Evolutionary conservation across 1,284 basidiomycete genomes (phyloP).

Genomic region (Moniliella sp.): DNA sequence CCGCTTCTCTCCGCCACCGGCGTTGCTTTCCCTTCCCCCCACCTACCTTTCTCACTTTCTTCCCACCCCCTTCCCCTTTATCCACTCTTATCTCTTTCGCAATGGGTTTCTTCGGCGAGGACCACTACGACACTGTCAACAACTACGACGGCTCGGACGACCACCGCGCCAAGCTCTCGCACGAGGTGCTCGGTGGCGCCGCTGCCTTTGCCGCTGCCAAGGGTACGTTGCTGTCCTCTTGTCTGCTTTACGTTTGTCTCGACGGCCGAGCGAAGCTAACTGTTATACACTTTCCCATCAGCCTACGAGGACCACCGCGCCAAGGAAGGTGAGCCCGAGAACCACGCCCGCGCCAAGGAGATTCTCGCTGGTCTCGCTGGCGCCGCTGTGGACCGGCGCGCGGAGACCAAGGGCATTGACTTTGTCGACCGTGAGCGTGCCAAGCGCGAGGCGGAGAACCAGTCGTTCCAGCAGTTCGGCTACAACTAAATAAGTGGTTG

Average conservation of each 20-base stretch:
- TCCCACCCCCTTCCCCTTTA: too few relatives aligned
- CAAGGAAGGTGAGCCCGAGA: slow-evolving; percentile 27
- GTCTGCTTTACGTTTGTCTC: too few relatives aligned
- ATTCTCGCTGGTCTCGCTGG: slow-evolving; percentile 34
- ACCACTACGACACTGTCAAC: slow-evolving; percentile 1
- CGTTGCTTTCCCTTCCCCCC: too few relatives aligned
- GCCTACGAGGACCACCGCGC: slow-evolving; percentile 40
- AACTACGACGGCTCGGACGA: slow-evolving; percentile 1
- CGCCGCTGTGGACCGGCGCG: slow-evolving; percentile 21
- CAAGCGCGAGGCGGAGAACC: slow-evolving; percentile 37
- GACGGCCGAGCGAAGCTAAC: too few relatives aligned
- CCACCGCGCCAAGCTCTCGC: slow-evolving; percentile 36
- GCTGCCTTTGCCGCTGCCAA: slow-evolving; percentile 38
- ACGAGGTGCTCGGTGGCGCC: slow-evolving; percentile 43
- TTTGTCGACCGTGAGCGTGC: slow-evolving; percentile 38
- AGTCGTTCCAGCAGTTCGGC: too few relatives aligned
- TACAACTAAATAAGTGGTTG: too few relatives aligned
- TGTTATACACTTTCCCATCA: too few relatives aligned
- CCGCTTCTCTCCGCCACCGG: too few relatives aligned
- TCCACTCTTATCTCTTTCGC: too few relatives aligned
- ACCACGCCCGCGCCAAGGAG: slow-evolving; percentile 36
- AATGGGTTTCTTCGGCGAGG: too few relatives aligned
- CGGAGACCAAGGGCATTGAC: slow-evolving; percentile 37
- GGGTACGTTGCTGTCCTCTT: too few relatives aligned
- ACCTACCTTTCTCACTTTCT: too few relatives aligned